Evolutionary conservation across 2,329 filamentous ascomycete genomes (phyloP).

Genomic region (Calonectria pauciramosa): DNA sequence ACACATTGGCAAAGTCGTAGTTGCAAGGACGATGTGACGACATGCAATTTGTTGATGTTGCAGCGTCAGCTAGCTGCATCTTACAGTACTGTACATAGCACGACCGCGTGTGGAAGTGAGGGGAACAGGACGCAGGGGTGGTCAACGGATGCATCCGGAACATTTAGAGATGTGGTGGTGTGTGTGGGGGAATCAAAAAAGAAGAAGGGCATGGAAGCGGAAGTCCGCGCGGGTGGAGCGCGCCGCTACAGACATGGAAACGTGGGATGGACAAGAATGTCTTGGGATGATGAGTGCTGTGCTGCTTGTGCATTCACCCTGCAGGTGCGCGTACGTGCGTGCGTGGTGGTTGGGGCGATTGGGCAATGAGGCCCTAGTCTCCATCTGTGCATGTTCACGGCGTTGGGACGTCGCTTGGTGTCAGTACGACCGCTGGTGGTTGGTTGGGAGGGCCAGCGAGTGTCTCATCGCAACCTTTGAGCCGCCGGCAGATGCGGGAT

Average conservation of each 20-base stretch:
- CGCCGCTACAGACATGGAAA: conserved; percentile 6
- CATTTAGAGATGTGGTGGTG: conserved; percentile 43
- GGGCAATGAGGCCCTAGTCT: not conserved
- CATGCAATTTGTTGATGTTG: not conserved
- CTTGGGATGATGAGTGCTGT: not conserved
- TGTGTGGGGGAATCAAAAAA: conserved; percentile 35
- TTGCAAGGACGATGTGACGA: not conserved
- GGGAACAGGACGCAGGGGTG: conserved; percentile 29
- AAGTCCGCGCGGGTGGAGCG: conserved; percentile 22
- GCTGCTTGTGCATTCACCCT: not conserved
- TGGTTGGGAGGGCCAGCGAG: not conserved
- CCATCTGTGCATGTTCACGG: not conserved
- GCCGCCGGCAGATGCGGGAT: conserved; percentile 14
- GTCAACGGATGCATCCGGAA: conserved; percentile 25
- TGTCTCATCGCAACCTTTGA: conserved; percentile 12
- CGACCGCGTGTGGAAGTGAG: conserved; percentile 22
- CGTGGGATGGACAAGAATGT: conserved; percentile 17
- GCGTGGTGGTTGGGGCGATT: conserved; percentile 20
- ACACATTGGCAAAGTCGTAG: not conserved
- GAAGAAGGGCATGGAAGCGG: conserved; percentile 14
- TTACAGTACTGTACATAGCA: not conserved
- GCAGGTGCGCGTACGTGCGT: conserved; percentile 1
- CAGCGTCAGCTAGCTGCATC: not conserved
- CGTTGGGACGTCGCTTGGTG: conserved; percentile 9
- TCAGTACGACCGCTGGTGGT: not conserved